Conservation (phyloP, 75 land plant species). For the Ceratopteris richardii region DNA sequence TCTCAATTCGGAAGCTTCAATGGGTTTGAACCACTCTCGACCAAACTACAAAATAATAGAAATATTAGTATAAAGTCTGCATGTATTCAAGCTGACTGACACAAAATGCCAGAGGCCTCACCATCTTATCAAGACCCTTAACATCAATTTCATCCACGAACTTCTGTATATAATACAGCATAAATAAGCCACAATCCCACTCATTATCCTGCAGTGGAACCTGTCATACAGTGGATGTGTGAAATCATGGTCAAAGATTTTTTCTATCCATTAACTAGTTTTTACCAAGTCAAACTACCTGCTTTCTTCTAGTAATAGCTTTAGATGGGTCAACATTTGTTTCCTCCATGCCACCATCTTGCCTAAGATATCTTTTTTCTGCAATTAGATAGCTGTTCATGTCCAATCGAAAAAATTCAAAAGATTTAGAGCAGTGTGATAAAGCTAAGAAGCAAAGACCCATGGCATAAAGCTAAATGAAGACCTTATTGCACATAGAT, state of each 20-base stretch:
- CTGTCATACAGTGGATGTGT: slow-evolving; percentile 27
- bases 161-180: slow-evolving; percentile 75
- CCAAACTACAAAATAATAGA: slow-evolving; percentile 67
- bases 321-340: neutral
- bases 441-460: neutral
- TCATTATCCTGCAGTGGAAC: slow-evolving; percentile 88
- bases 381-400: neutral
- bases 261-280: neutral
- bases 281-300: neutral
- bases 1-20: slow-evolving; percentile 78
- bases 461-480: too few relatives aligned
- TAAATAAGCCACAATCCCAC: slow-evolving; percentile 90
- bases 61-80: neutral
- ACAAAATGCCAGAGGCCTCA: neutral
- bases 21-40: slow-evolving; percentile 67
- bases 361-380: neutral
- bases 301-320: neutral
- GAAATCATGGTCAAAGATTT: neutral
- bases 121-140: slow-evolving; percentile 46
- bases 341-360: neutral
- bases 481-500: neutral
- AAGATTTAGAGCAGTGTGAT: too few relatives aligned
- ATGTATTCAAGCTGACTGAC: neutral
- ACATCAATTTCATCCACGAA: slow-evolving; percentile 58
- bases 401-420: neutral